A percentile compares a stretch with the other conserved stretches of the same genome.
Evolutionary conservation across 176 grass and related monocot species (phyloP).

Genomic region (Thinopyrum elongatum): DNA sequence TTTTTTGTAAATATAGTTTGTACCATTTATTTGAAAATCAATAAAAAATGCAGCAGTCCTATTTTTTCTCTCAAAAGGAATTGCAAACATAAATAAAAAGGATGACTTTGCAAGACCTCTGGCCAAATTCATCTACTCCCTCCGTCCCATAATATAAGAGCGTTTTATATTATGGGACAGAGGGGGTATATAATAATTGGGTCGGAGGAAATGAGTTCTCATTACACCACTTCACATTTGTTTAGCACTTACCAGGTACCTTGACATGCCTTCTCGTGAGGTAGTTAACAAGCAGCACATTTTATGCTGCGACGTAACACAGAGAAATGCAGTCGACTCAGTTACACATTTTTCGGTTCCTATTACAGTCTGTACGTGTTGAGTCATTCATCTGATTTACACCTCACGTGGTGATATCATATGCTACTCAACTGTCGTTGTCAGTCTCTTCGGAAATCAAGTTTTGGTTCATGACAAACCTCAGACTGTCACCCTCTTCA

Average conservation of each 20-base stretch:
- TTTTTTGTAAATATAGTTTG: too few relatives aligned
- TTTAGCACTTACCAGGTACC: not conserved
- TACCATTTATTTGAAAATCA: too few relatives aligned
- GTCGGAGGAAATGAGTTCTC: not conserved
- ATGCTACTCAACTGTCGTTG: slow-evolving; percentile 21
- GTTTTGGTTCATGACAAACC: slow-evolving; percentile 70
- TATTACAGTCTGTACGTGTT: not conserved
- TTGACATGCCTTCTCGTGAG: not conserved
- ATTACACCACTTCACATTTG: not conserved
- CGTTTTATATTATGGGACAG: too few relatives aligned
- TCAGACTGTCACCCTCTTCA: slow-evolving; percentile 91
- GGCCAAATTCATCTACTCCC: too few relatives aligned
- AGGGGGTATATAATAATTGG: not conserved
- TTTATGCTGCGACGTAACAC: not conserved
- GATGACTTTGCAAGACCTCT: too few relatives aligned
- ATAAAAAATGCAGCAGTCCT: too few relatives aligned
- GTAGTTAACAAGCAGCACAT: not conserved
- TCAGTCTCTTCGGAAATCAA: slow-evolving; percentile 18
- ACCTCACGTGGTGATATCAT: not conserved
- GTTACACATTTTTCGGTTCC: not conserved
- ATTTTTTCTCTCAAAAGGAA: too few relatives aligned
- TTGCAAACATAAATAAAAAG: too few relatives aligned
- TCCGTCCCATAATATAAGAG: too few relatives aligned
- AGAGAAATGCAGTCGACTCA: not conserved
- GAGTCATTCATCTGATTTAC: not conserved